Evolutionary conservation across 2,329 filamentous ascomycete genomes (phyloP).

Genomic region (Sphaceloma murrayae): DNA sequence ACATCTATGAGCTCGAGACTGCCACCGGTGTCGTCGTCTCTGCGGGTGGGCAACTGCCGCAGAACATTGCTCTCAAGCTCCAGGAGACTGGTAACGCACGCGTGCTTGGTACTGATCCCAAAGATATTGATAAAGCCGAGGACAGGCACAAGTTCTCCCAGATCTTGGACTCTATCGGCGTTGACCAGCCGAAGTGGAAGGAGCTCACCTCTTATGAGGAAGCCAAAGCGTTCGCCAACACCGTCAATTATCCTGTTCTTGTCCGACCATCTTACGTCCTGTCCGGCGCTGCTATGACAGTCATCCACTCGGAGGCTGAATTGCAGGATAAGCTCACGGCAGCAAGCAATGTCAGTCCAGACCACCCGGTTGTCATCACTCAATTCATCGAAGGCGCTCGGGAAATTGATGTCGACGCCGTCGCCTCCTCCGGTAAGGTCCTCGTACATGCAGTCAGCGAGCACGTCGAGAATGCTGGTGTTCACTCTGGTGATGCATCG

Average conservation of each 20-base stretch:
- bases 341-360: constrained; percentile 80
- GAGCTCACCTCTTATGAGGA: constrained; percentile 84
- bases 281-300: constrained; percentile 96
- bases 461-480: constrained; percentile 93
- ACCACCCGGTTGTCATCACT: constrained; percentile 95
- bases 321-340: constrained; percentile 91
- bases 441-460: constrained; percentile 88
- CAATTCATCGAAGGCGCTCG: constrained; percentile 96
- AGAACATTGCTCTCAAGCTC: constrained; percentile 91
- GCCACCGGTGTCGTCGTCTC: constrained; percentile 86
- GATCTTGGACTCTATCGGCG: constrained; percentile 90
- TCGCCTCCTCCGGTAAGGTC: constrained; percentile 75
- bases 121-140: constrained; percentile 95
- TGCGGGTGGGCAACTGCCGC: constrained; percentile 88
- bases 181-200: constrained; percentile 97
- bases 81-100: constrained; percentile 86
- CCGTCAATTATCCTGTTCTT: constrained; percentile 86
- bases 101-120: constrained; percentile 82
- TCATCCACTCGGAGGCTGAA: constrained; percentile 79
- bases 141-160: constrained; percentile 97
- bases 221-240: constrained; percentile 74
- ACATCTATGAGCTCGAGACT: constrained; percentile 89
- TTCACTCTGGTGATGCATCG: constrained; percentile 95
- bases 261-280: constrained; percentile 93
- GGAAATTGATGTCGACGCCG: constrained; percentile 94